Evolutionary conservation across 257 asterid genomes (phyloP).

Genomic region (Primulina eburnea): DNA sequence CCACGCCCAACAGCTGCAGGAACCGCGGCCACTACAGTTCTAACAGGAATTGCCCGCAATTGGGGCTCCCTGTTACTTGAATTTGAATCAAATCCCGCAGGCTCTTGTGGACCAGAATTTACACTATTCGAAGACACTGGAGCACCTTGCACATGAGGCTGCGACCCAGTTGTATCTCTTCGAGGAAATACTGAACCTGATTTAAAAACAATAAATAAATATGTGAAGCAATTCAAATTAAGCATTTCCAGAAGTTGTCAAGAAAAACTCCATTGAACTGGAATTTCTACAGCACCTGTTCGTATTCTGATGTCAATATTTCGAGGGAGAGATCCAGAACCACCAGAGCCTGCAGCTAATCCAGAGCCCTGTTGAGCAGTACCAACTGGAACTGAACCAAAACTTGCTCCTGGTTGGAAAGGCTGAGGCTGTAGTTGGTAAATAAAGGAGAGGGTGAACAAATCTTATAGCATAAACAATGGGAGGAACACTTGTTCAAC

Average conservation of each 20-base stretch:
- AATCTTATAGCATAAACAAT: slow-evolving; percentile 15
- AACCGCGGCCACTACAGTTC: slow-evolving; percentile 57
- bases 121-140: slow-evolving; percentile 39
- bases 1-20: slow-evolving; percentile 49
- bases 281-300: slow-evolving; percentile 54
- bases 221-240: background rate
- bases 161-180: slow-evolving; percentile 60
- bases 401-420: slow-evolving; percentile 68
- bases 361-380: slow-evolving; percentile 58
- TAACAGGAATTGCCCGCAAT: slow-evolving; percentile 55
- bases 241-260: slow-evolving; percentile 1
- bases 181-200: slow-evolving; percentile 69
- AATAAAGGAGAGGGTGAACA: slow-evolving; percentile 26
- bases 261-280: background rate
- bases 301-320: slow-evolving; percentile 95
- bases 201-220: background rate
- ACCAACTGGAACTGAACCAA: slow-evolving; percentile 63
- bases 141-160: slow-evolving; percentile 53
- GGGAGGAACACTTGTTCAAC: slow-evolving; percentile 7
- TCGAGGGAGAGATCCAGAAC: slow-evolving; percentile 69
- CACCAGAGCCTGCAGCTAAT: slow-evolving; percentile 50
- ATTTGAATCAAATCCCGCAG: slow-evolving; percentile 34
- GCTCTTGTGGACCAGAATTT: slow-evolving; percentile 44
- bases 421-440: slow-evolving; percentile 64
- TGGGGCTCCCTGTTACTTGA: slow-evolving; percentile 47